Evolutionary conservation across 1,139 yeast genomes (phyloP), one percentile per base, ranked within the genome.

Genomic region (Candida sojae): DNA sequence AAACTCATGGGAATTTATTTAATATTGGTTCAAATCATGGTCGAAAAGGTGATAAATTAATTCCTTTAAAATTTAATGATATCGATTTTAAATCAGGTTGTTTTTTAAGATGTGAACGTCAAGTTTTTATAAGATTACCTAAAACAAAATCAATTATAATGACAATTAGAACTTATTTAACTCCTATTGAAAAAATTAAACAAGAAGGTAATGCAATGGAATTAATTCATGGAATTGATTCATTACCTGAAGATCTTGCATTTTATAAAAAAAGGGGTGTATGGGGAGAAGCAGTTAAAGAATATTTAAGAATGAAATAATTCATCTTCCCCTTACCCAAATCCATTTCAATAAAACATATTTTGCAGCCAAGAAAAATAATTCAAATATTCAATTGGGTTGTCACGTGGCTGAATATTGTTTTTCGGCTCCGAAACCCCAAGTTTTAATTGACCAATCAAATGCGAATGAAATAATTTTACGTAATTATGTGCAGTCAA

Each of bases 241-340:
- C 78, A 1, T 70, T 84, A 57, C 88, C 87, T 7, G 82, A 73
- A 3, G 76, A 72, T 46, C 61, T 83, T 49, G 86, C 83, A 0
- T 77, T 73, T 48, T 86, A 86, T 64, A 86, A 86, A 63, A 76
- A 77, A 50, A 71, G 79, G 46, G 76, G 71, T 3, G 80, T 73
- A 39, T 86, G 92, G 91, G 90, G 89, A 0, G 76, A 74, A 4
- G 86, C 89, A 0, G 83, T 83, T 1, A 72, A 75, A 52, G 63
- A 71, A 34, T 84, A 69, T 57, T 58, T 83, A 17, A n/a, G 33
- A 9, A 31, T 3, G 5, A 4, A 26, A 26, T 26, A 26, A 26
- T 17, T 17, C 21, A 17, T 17, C 21, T 3, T 17, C 21, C 21
- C 21, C 21, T n/a, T n/a, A 25, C 28, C 28, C 28, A 25, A 25